A percentile compares a stretch with the other conserved stretches of the same genome.
These are phyloP conservation scores for Macrocybe gigantea DNA, from an alignment of 768 basidiomycete genomes.

Conservation along the genomic window DNA sequence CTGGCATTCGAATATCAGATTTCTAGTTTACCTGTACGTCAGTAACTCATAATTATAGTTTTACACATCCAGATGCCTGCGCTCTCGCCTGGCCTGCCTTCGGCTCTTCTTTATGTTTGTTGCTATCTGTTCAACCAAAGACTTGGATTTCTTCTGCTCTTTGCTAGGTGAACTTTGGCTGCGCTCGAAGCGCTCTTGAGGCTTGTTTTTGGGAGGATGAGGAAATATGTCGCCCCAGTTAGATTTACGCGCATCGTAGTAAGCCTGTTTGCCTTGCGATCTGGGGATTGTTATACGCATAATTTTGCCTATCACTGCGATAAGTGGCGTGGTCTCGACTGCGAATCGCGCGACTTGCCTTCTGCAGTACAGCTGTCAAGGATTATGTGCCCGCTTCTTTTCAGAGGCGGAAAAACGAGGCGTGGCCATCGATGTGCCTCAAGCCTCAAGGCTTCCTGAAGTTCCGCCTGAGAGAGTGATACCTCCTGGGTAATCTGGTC, in stretches of 20 bases:
- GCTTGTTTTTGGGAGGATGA: conserved; percentile 74
- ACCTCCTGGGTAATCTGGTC: conserved; percentile 4
- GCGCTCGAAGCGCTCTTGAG: conserved; percentile 50
- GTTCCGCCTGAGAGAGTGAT: conserved; percentile 21
- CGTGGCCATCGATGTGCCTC: conserved; percentile 90
- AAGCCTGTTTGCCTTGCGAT: conserved; percentile 93
- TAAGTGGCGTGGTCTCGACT: neutral
- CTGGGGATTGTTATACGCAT: conserved; percentile 89
- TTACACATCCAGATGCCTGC: neutral
- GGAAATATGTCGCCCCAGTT: conserved; percentile 96
- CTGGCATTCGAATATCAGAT: conserved; percentile 86
- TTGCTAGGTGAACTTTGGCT: conserved; percentile 16
- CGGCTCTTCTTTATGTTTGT: conserved; percentile 23
- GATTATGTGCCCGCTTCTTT: conserved; percentile 86
- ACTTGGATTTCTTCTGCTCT: no score
- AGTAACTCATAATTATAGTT: no score
- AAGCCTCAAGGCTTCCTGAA: conserved; percentile 51
- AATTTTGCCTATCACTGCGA: conserved; percentile 62
- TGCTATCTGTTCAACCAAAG: no score
- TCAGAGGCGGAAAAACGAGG: conserved; percentile 87
- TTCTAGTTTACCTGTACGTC: conserved; percentile 30
- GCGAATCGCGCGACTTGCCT: conserved; percentile 38
- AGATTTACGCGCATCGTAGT: conserved; percentile 92
- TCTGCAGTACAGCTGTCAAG: conserved; percentile 82
- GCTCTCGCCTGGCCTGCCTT: conserved; percentile 17